A percentile compares a stretch with the other conserved stretches of the same genome.
phyloP scores from a whole-genome alignment of 2,329 filamentous ascomycete genomes.

The Stachybotrys chlorohalonatus region DNA sequence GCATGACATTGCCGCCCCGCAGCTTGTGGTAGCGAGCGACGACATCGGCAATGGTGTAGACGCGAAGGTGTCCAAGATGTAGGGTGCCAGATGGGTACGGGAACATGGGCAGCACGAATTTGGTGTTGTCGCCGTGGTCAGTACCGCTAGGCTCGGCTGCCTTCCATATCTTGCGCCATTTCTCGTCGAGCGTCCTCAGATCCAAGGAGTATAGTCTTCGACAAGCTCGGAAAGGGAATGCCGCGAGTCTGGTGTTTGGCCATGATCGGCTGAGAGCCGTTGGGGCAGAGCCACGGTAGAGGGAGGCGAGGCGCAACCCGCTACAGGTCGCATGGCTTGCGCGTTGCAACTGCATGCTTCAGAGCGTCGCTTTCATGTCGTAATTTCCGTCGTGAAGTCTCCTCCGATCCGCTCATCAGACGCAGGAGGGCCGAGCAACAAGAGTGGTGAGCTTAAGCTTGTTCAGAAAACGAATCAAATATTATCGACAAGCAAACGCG shows the following conservation, averaged over 20 bases:
- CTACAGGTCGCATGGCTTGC: slow-evolving; percentile 16
- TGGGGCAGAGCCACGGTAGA: slow-evolving; percentile 6
- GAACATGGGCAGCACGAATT: slow-evolving; percentile 85
- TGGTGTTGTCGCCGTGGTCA: slow-evolving; percentile 21
- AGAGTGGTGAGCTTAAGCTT: no score
- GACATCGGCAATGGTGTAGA: slow-evolving; percentile 86
- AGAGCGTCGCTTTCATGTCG: slow-evolving; percentile 14
- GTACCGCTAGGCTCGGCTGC: slow-evolving; percentile 2
- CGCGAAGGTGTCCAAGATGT: slow-evolving; percentile 78
- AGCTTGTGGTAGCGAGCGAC: slow-evolving; percentile 68
- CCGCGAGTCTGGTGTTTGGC: slow-evolving; percentile 5
- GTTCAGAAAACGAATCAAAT: no score
- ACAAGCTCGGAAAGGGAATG: slow-evolving; percentile 4
- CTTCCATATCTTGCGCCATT: slow-evolving; percentile 42
- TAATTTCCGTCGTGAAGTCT: not conserved
- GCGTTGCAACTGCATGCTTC: slow-evolving; percentile 18
- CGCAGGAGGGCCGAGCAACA: no score
- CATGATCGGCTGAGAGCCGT: slow-evolving; percentile 5
- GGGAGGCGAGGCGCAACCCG: slow-evolving; percentile 9
- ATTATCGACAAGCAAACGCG: no score
- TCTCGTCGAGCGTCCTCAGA: slow-evolving; percentile 34
- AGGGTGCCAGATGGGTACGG: slow-evolving; percentile 83
- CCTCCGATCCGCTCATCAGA: not conserved
- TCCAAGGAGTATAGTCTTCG: slow-evolving; percentile 34
- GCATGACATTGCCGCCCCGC: slow-evolving; percentile 64